Conservation (phyloP, 257 asterid species). For the Jacaranda mimosifolia region DNA sequence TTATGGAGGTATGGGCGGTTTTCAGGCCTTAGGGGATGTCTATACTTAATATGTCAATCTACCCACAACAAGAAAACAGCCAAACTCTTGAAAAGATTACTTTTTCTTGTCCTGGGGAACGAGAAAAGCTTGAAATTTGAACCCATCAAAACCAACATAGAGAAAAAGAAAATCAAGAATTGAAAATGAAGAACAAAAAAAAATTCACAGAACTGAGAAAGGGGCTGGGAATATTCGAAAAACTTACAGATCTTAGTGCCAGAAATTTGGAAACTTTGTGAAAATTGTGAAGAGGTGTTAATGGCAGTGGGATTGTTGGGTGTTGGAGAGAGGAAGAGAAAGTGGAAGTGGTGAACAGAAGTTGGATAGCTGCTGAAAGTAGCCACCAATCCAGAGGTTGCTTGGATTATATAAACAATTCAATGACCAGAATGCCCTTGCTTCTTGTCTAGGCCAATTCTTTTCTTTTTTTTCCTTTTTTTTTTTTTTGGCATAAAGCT, state of each 20-base stretch:
- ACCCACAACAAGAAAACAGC: conserved; percentile 26
- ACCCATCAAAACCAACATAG: background rate
- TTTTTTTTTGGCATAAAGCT: background rate
- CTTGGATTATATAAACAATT: conserved; percentile 44
- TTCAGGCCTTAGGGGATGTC: background rate
- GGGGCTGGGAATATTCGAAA: conserved; percentile 22
- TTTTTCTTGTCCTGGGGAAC: background rate
- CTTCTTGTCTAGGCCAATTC: background rate
- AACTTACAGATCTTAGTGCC: conserved; percentile 47
- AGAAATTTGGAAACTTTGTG: conserved; percentile 24
- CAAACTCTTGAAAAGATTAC: background rate
- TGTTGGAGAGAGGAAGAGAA: conserved; percentile 8
- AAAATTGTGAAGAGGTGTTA: background rate
- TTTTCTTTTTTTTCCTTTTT: background rate
- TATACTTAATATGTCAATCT: background rate
- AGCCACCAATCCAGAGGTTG: conserved; percentile 46
- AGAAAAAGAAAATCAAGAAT: conserved; percentile 12
- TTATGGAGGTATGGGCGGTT: background rate
- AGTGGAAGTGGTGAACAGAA: conserved; percentile 38
- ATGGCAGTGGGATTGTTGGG: conserved; percentile 32
- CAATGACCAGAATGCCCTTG: conserved; percentile 50
- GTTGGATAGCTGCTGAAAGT: conserved; percentile 42
- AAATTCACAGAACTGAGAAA: conserved; percentile 9
- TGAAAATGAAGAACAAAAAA: background rate
- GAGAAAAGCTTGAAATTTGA: conserved; percentile 2